Base-by-base conservation (phyloP, 2,329 filamentous ascomycete species). In the Emmonsiellopsis sp. region DNA sequence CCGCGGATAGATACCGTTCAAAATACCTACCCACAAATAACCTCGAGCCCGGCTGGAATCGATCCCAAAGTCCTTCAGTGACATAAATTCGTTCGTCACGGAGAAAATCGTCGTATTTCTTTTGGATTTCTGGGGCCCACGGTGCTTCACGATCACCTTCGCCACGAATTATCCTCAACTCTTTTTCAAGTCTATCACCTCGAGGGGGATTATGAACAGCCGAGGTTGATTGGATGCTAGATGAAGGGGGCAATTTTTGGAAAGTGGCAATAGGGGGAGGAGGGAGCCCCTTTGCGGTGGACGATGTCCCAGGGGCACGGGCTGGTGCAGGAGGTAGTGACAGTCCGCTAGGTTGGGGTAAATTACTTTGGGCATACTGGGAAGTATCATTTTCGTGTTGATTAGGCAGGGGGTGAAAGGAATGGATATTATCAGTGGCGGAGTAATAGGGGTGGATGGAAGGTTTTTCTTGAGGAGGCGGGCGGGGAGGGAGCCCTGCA, bases 41-140 rank as follows among this genome's bases (percentile, higher is more conserved):
- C 53, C 75, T 64, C 9, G 75, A 77, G 1, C 74, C 74, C 13
- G 66, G 59, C 3, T 75, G 73, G 56, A 77, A 77, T 27, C 73
- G 71, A 62, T 77, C 75, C 75, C 75, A 77, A 21, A 75, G 69
- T 32, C 74, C 75, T 61, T 77, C 75, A 0, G 74, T 75, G 21
- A 77, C 75, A 61, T 77, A 77, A n/a, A 71, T 60, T 43, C 74
- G 67, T 62, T 77, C 75, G 57, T 76, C 68, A 51, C 72, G 71
- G n/a, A 77, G 64, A 51, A 77, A 77, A 52, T 74, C 69, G 54
- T 77, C 74, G 57, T 77, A 77, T 49, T 74, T 73, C 57, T 71
- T 71, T 61, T 77, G 74, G 11, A 75, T 68, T 13, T 73, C 71
- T 10, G 73, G 72, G n/a, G 68, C 69, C 73, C 74, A 76, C 2